These are phyloP conservation scores for Rutstroemia sp. DNA, from an alignment of 2,329 filamentous ascomycete genomes.

Conservation along the genomic window DNA sequence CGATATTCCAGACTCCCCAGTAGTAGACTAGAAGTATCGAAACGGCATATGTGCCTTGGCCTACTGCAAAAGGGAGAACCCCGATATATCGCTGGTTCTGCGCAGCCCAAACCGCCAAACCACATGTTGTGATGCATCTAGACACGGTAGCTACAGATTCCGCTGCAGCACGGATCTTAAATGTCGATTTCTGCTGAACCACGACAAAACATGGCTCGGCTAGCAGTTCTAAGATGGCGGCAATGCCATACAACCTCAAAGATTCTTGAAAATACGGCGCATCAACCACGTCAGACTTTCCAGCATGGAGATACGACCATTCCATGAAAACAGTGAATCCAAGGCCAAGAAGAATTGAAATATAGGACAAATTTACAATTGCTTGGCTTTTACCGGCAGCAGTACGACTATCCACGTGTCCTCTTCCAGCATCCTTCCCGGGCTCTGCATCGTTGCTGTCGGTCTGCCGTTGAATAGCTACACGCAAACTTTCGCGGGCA, in stretches of 20 bases:
- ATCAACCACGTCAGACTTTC: constrained; percentile 39
- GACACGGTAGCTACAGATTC: constrained; percentile 76
- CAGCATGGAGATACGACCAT: constrained; percentile 52
- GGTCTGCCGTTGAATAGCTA: constrained; percentile 81
- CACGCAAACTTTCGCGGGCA: constrained; percentile 79
- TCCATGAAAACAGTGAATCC: constrained; percentile 58
- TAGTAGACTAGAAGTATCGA: constrained; percentile 65
- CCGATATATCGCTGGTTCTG: constrained; percentile 48
- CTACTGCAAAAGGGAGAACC: constrained; percentile 81
- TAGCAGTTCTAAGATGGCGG: constrained; percentile 64
- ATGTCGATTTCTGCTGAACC: constrained; percentile 73
- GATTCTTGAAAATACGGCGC: constrained; percentile 56
- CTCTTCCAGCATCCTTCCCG: not conserved
- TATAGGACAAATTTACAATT: constrained; percentile 80
- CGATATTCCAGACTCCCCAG: constrained; percentile 49
- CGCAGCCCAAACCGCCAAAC: constrained; percentile 57
- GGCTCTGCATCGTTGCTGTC: constrained; percentile 19
- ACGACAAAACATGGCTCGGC: constrained; percentile 87
- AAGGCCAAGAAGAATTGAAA: constrained; percentile 64
- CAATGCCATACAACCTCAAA: constrained; percentile 47
- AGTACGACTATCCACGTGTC: constrained; percentile 10
- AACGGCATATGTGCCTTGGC: constrained; percentile 70
- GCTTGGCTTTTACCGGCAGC: constrained; percentile 52
- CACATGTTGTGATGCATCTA: constrained; percentile 70
- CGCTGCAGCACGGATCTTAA: constrained; percentile 71